phyloP scores from a whole-genome alignment of 1,284 basidiomycete species.

The Sutorius eximius region DNA sequence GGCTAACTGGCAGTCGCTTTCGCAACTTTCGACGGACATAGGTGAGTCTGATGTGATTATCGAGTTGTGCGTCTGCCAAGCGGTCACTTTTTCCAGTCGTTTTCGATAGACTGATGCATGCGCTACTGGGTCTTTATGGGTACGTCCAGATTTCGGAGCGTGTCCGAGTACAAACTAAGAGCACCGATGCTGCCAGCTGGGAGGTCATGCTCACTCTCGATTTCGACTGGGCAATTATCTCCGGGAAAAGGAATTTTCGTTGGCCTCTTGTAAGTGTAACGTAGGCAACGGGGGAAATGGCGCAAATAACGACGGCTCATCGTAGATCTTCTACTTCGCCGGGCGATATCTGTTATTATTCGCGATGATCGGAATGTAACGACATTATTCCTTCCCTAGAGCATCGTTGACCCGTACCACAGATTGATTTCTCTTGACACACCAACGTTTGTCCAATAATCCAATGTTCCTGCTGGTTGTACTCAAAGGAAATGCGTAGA shows the following conservation, averaged over 20 bases:
- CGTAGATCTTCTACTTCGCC: constrained; percentile 32
- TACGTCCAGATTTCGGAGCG: constrained; percentile 6
- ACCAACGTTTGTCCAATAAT: constrained; percentile 18
- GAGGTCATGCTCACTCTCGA: constrained; percentile 33
- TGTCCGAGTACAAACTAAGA: constrained; percentile 4
- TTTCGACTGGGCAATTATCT: constrained; percentile 33
- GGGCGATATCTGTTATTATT: constrained; percentile 34
- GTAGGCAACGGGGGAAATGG: background rate
- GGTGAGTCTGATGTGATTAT: constrained; percentile 16
- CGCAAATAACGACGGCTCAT: background rate
- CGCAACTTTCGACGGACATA: constrained; percentile 24
- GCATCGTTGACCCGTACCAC: constrained; percentile 10
- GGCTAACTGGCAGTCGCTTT: constrained; percentile 29
- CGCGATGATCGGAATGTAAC: constrained; percentile 36
- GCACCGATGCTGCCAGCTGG: constrained; percentile 21
- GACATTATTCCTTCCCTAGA: background rate
- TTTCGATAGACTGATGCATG: constrained; percentile 31
- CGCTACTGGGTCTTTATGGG: constrained; percentile 32
- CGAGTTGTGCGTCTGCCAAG: background rate
- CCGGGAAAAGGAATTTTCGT: constrained; percentile 32
- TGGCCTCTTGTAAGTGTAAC: constrained; percentile 33
- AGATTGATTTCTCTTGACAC: constrained; percentile 34
- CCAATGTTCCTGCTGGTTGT: background rate
- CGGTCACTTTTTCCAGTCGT: constrained; percentile 12
- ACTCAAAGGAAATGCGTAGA: constrained; percentile 9